A percentile compares a stretch with the other conserved stretches of the same genome.
Evolutionary conservation across 495 filamentous ascomycete species (phyloP).

Genomic region (Aspergillus ostianus): DNA sequence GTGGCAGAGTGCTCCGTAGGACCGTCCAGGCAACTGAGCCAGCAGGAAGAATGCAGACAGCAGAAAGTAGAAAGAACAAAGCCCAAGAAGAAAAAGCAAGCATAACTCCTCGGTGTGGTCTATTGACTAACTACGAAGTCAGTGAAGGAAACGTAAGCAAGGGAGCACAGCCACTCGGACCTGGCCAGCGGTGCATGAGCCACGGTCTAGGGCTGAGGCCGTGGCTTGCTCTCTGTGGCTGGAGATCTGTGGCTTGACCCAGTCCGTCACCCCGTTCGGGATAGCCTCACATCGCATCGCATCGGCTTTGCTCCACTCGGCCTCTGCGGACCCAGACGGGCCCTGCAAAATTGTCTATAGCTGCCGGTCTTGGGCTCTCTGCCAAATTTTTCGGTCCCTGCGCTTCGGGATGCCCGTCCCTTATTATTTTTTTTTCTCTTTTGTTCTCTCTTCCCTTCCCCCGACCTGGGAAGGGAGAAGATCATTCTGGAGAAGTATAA

Average conservation of each 20-base stretch:
- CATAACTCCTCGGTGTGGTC: neutral
- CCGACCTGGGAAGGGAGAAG: neutral
- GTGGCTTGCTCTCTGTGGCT: conserved; percentile 22
- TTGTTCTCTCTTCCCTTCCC: neutral
- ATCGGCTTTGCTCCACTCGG: conserved; percentile 13
- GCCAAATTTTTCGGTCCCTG: conserved; percentile 9
- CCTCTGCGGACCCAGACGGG: no score
- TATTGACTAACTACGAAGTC: no score
- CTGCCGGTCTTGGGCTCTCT: neutral
- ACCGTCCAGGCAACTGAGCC: no score
- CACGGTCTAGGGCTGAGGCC: conserved; percentile 12
- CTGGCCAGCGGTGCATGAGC: conserved; percentile 15
- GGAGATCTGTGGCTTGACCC: conserved; percentile 26
- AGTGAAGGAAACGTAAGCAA: conserved; percentile 1
- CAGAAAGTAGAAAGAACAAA: neutral
- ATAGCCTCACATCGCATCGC: conserved; percentile 16
- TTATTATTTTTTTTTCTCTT: neutral
- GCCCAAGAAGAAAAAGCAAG: neutral
- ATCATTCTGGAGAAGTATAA: conserved; percentile 2
- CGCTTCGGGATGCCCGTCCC: conserved; percentile 18
- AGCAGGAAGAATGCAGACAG: no score
- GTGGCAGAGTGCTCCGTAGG: no score
- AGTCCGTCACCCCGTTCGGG: conserved; percentile 5
- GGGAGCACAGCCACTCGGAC: neutral
- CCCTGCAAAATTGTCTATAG: conserved; percentile 10